phyloP scores from a whole-genome alignment of 2,329 filamentous ascomycete species.

The Dichotomopilus funicola region DNA sequence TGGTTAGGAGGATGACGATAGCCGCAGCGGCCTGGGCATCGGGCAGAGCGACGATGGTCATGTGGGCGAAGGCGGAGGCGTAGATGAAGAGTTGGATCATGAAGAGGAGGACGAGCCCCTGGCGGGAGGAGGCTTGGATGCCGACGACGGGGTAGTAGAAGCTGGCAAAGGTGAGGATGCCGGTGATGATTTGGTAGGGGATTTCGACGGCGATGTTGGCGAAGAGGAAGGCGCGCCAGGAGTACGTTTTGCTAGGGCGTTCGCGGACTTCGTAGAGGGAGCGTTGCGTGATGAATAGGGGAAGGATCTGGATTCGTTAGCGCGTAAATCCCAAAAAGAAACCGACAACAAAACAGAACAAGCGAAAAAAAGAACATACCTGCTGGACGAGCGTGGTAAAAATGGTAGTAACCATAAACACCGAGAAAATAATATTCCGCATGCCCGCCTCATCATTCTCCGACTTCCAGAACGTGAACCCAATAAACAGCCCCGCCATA shows the following conservation, averaged over 20 bases:
- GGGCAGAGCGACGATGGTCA: conserved; percentile 65
- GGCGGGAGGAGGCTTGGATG: conserved; percentile 44
- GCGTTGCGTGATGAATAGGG: conserved; percentile 67
- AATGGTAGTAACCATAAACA: conserved; percentile 71
- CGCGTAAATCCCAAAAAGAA: background rate
- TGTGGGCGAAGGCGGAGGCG: conserved; percentile 64
- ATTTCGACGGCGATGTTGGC: conserved; percentile 67
- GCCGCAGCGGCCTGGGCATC: conserved; percentile 62
- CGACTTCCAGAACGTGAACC: conserved; percentile 60
- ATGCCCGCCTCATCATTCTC: conserved; percentile 58
- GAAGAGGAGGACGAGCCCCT: conserved; percentile 60
- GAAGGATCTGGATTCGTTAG: conserved; percentile 51
- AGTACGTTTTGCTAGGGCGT: conserved; percentile 66
- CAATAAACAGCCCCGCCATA: conserved; percentile 62
- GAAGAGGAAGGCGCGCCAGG: conserved; percentile 66
- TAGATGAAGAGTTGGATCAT: conserved; percentile 63
- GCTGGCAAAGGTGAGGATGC: conserved; percentile 54
- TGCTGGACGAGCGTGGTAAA: conserved; percentile 65
- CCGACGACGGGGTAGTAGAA: conserved; percentile 63
- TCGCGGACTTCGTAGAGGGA: conserved; percentile 72
- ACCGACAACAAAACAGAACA: conserved; percentile 18
- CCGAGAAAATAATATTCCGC: conserved; percentile 66
- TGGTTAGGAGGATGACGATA: conserved; percentile 53
- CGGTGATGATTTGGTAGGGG: conserved; percentile 61
- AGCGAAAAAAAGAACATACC: conserved; percentile 19